Evolutionary conservation across 2,329 filamentous ascomycete genomes (phyloP), one percentile per base, ranked within the genome.

Genomic region (Simplicillium sp.): DNA sequence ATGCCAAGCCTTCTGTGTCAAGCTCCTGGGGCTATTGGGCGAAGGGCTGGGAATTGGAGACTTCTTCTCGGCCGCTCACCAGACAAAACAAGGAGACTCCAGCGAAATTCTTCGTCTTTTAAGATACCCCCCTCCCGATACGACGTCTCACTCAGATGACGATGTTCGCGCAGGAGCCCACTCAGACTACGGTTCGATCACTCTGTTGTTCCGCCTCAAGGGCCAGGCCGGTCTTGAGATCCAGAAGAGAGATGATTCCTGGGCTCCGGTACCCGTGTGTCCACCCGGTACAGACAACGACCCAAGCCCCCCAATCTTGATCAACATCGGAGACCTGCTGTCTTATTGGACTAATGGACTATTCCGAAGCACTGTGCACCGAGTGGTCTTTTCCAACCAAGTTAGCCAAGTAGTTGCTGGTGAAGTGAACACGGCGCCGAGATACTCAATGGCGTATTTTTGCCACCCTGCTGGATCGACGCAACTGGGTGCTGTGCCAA

Each of bases 321-420:
- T 97, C 80, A 65, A 92, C 68, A 75, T 88, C 63, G 64, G 83
- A 61, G 66, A 82, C 57, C 54, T 84, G 56, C 64, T 82, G 45
- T 83, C 79, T 29, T 92, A 94, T 59, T 97, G 90, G 90, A 97
- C 92, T 1, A 83, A 84, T 48, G 88, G 89, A 0, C 62, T 96
- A 36, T 71, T 97, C 47, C 84, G 87, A 51, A 88, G 82, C 50
- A 96, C 90, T 1, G 78, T 96, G 6, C 92, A 97, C 57, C 71
- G 90, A 11, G 92, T 97, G 25, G 79, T 90, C 0, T 92, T 95
- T 48, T 64, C 70, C 0, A 43, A 49, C 0, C 51, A 47, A 7
- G 53, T 47, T 12, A 44, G 44, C 5, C 42, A 37, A 12, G 43
- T 25, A 8, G 55, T 64, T 2, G 46, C 57, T 2, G 70, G 67